phyloP scores from a whole-genome alignment of 2,329 filamentous ascomycete genomes.

The Botryotinia calthae region DNA sequence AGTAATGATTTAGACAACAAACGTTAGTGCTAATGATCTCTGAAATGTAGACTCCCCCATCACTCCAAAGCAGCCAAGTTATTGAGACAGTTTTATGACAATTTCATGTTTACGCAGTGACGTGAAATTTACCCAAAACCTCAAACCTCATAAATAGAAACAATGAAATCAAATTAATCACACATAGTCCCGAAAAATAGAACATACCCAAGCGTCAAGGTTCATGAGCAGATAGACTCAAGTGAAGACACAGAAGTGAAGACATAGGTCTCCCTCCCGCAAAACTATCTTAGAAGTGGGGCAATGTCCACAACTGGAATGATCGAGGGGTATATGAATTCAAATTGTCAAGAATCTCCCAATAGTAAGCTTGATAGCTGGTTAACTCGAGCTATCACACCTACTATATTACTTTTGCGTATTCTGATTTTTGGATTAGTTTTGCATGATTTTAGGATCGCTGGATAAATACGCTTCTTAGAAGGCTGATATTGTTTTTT shows the following conservation, averaged over 20 bases:
- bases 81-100: background rate
- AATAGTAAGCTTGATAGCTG: background rate
- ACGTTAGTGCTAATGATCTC: background rate
- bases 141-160: background rate
- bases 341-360: background rate
- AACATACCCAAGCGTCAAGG: fast-evolving
- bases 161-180: background rate
- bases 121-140: background rate
- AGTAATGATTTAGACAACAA: background rate
- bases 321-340: background rate
- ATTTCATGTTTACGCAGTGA: background rate
- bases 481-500: background rate
- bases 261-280: background rate
- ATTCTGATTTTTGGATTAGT: background rate
- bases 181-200: background rate
- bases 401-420: background rate
- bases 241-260: background rate
- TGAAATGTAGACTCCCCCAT: background rate
- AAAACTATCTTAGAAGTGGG: background rate
- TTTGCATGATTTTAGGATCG: background rate
- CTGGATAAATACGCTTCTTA: background rate
- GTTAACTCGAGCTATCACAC: background rate
- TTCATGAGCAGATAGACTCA: background rate
- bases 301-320: background rate
- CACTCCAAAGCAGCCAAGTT: background rate